Evolutionary conservation across 2,329 filamentous ascomycete genomes (phyloP).

Genomic region (Pezicula radicicola): DNA sequence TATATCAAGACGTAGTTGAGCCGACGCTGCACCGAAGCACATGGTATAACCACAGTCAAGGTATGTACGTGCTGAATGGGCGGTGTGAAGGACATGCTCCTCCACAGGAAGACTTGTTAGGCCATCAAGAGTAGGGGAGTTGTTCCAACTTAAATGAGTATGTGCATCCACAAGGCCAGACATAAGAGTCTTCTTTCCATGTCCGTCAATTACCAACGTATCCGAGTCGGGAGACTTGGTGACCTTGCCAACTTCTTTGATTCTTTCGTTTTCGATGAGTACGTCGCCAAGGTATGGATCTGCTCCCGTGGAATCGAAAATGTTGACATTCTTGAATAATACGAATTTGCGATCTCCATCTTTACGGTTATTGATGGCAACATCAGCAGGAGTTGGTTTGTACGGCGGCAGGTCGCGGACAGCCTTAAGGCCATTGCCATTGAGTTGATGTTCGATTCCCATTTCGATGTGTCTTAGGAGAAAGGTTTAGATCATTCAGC

Average conservation of each 20-base stretch:
- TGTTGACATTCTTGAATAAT: constrained; percentile 26
- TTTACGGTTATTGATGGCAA: background rate
- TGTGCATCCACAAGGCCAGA: constrained; percentile 44
- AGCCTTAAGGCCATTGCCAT: no score
- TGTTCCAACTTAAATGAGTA: constrained; percentile 45
- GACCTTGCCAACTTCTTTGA: constrained; percentile 21
- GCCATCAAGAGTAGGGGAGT: constrained; percentile 31
- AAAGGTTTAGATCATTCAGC: no score
- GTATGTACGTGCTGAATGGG: constrained; percentile 37
- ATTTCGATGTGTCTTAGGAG: no score
- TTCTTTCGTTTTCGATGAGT: constrained; percentile 24
- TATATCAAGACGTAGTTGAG: no score
- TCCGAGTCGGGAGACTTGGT: no score
- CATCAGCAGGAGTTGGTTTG: background rate
- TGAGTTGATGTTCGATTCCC: no score
- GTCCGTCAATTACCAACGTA: background rate
- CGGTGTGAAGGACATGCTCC: constrained; percentile 42
- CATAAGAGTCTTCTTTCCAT: constrained; percentile 37
- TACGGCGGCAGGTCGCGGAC: background rate
- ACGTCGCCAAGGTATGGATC: constrained; percentile 28
- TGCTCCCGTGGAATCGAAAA: constrained; percentile 29
- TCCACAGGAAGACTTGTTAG: constrained; percentile 39
- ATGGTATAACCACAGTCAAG: constrained; percentile 46
- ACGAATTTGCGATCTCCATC: background rate
- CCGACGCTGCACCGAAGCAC: constrained; percentile 10